Evolutionary conservation across 345 rosid species (phyloP), one percentile per base, ranked within the genome.

Genomic region (Boechera stricta): DNA sequence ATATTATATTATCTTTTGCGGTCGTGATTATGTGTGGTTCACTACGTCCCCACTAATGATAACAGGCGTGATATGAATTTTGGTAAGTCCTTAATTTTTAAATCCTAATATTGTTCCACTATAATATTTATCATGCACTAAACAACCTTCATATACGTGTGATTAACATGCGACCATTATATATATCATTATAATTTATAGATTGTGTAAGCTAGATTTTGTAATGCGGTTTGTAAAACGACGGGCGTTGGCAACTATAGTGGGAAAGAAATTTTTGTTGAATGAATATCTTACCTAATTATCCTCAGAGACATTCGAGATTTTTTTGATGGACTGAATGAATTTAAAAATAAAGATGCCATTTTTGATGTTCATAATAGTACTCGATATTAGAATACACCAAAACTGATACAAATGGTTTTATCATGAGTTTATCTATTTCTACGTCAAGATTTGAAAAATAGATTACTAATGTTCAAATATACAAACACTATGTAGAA

Each of bases 11-110:
- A 26, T 36, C 2, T 55, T 57, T 9, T 64, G 36, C 56, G 66
- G 55, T 55, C 71, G 76, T 64, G 72, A 77, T 77, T 77, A 64
- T 71, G 63, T 36, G 65, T 71, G 45, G 49, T 62, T 77, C 65
- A 65, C 31, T 41, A 64, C 64, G 52, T 64, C 75, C 74, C 80
- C 66, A 64, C 76, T 77, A 64, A 72, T 77, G 10, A 66, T 78
- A 58, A 35, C 77, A 66, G 73, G 81, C 77, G 77, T 78, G 81
- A 66, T 7, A 41, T 33, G 21, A 49, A 49, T 48, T 29, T 58
- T 63, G 63, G 61, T 72, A 77, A 72, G 15, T 24, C 67, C 29
- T 36, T 65, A 1, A 21, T 10, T 65, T 29, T 65, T 16, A n/a
- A 70, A 51, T 55, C 60, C 10, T 35, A 48, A 33, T 33, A 47